A percentile compares a stretch with the other conserved stretches of the same genome.
Evolutionary conservation across 176 grass and related monocot genomes (phyloP).

Genomic region (Oryza glaberrima): DNA sequence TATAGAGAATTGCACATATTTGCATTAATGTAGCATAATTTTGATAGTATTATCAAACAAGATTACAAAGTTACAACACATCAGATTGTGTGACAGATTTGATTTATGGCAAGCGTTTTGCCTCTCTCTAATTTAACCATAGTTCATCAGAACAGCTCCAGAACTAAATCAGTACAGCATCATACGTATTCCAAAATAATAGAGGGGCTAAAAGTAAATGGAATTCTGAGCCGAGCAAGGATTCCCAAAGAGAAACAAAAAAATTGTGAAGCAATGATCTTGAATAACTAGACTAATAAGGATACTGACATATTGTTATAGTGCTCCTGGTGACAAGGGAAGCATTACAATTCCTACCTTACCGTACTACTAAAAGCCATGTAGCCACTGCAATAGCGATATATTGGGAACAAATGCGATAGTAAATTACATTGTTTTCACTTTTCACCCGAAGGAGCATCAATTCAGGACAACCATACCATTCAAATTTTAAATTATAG

Average conservation of each 20-base stretch:
- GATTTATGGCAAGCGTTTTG: not conserved
- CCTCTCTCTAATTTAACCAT: not conserved
- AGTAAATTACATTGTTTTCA: not conserved
- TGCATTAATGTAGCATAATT: constrained; percentile 7
- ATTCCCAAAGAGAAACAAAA: not conserved
- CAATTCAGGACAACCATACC: not conserved
- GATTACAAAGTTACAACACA: not conserved
- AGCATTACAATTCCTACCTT: not conserved
- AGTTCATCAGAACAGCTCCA: not conserved
- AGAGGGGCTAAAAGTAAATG: not conserved
- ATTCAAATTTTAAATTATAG: not conserved
- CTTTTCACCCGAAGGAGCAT: not conserved
- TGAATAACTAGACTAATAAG: not conserved
- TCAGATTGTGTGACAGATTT: not conserved
- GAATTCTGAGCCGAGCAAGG: not conserved
- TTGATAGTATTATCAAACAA: not conserved
- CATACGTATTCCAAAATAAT: not conserved
- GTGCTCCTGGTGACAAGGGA: not conserved
- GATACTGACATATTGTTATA: not conserved
- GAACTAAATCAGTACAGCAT: not conserved
- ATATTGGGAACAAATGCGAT: not conserved
- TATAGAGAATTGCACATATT: too few relatives aligned
- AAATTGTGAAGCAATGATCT: not conserved
- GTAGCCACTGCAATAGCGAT: not conserved
- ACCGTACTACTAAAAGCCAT: not conserved